These are phyloP conservation scores for Avicennia marina DNA, from an alignment of 257 asterid species.

Conservation along the genomic window DNA sequence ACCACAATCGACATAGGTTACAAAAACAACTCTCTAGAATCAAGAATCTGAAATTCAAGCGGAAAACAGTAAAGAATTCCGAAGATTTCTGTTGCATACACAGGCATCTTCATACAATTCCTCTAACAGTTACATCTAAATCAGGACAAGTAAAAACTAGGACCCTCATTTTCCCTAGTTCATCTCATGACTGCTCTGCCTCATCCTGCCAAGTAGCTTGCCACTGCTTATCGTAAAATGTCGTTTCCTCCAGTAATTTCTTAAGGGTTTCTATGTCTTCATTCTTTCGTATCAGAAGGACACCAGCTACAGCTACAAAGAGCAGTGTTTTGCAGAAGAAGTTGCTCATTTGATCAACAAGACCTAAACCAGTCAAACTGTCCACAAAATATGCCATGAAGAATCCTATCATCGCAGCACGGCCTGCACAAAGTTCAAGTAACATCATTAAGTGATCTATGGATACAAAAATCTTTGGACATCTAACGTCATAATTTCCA, in stretches of 20 bases:
- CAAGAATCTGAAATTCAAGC: too few species aligned
- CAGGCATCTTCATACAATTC: constrained; percentile 1
- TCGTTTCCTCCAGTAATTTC: constrained; percentile 74
- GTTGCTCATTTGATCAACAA: constrained; percentile 93
- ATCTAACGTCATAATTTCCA: background rate
- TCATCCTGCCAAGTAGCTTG: constrained; percentile 95
- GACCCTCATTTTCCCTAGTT: constrained; percentile 21
- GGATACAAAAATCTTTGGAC: background rate
- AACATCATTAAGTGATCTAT: background rate
- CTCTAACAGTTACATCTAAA: constrained; percentile 12
- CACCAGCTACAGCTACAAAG: constrained; percentile 75
- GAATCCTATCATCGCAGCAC: constrained; percentile 98
- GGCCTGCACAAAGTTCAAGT: constrained; percentile 46
- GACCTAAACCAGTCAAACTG: constrained; percentile 85
- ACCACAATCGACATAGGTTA: too few species aligned
- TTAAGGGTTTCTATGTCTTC: constrained; percentile 75
- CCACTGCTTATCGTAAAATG: constrained; percentile 91
- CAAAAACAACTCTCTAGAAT: too few species aligned
- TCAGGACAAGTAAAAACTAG: background rate
- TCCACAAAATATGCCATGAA: constrained; percentile 96
- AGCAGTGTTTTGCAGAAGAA: constrained; percentile 84
- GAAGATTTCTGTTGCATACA: background rate
- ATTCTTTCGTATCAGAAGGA: constrained; percentile 78
- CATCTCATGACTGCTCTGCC: constrained; percentile 28
- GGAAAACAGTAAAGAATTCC: too few species aligned